Percentiles rank a stretch among this genome's conserved stretches.
These are phyloP conservation scores for Lupinus albus DNA, from an alignment of 306 rosid genomes.

Conservation along the genomic window DNA sequence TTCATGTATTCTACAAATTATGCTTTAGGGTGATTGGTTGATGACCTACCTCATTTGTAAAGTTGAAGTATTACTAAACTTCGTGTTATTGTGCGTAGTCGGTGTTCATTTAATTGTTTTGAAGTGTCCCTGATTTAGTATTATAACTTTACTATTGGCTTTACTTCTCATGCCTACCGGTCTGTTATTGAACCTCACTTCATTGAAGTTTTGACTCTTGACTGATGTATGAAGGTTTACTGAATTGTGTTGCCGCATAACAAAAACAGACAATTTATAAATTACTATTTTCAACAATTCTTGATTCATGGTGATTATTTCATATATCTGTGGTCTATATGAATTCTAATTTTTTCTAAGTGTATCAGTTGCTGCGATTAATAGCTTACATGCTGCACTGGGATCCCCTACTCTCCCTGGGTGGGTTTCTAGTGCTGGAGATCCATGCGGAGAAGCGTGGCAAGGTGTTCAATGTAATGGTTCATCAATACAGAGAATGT, in stretches of 20 bases:
- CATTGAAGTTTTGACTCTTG: constrained; percentile 1
- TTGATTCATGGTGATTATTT: constrained; percentile 26
- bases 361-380: constrained; percentile 87
- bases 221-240: constrained; percentile 9
- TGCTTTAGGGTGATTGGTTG: constrained; percentile 44
- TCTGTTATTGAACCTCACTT: constrained; percentile 11
- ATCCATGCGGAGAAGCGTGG: constrained; percentile 96
- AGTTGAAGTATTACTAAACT: not conserved
- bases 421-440: constrained; percentile 86
- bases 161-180: not conserved
- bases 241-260: constrained; percentile 8
- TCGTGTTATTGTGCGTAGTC: not conserved
- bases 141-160: too few relatives aligned
- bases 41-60: constrained; percentile 1
- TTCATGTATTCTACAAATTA: too few relatives aligned
- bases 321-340: constrained; percentile 18
- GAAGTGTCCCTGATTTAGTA: not conserved
- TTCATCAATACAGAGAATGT: constrained; percentile 68
- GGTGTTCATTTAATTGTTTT: not conserved
- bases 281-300: constrained; percentile 17
- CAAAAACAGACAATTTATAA: not conserved
- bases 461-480: constrained; percentile 86
- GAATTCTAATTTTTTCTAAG: constrained; percentile 44
- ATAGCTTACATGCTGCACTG: constrained; percentile 66
- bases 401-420: constrained; percentile 84